Percentiles rank a stretch among this genome's conserved stretches.
These are phyloP conservation scores for Diaporthe destruens DNA, from an alignment of 2,329 filamentous ascomycete genomes.

Conservation along the genomic window DNA sequence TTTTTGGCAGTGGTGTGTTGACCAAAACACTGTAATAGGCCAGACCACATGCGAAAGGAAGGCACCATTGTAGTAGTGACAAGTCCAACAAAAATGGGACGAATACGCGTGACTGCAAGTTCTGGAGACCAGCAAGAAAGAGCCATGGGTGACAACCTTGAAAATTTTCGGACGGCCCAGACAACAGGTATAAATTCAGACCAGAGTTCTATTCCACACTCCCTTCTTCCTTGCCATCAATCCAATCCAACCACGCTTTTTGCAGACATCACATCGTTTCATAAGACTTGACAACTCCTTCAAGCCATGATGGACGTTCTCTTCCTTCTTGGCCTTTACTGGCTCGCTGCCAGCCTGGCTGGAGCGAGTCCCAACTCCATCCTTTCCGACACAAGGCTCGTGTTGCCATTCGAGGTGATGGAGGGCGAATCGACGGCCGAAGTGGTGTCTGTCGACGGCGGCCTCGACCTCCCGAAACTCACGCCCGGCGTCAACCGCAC, in stretches of 20 bases:
- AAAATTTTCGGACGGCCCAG: too few species aligned
- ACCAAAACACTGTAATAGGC: too few species aligned
- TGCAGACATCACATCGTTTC: not conserved
- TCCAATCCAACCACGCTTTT: not conserved
- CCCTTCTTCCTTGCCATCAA: not conserved
- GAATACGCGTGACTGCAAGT: too few species aligned
- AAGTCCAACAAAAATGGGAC: too few species aligned
- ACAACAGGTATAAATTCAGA: too few species aligned
- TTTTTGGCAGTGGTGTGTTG: too few species aligned
- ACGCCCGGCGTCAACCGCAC: not conserved
- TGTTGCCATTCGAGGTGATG: not conserved
- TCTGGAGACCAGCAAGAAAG: too few species aligned
- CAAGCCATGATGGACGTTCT: not conserved
- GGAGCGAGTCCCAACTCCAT: too few species aligned
- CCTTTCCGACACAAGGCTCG: accelerated
- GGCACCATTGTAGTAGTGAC: too few species aligned
- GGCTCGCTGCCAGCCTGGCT: not conserved
- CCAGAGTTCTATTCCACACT: not conserved
- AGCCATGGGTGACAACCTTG: too few species aligned
- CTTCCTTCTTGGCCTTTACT: not conserved
- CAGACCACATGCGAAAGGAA: too few species aligned
- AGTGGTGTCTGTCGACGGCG: not conserved
- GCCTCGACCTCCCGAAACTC: not conserved
- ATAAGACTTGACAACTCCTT: not conserved
- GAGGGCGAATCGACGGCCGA: not conserved